Evolutionary conservation across 257 asterid genomes (phyloP).

Genomic region (Solanum appendiculatum): DNA sequence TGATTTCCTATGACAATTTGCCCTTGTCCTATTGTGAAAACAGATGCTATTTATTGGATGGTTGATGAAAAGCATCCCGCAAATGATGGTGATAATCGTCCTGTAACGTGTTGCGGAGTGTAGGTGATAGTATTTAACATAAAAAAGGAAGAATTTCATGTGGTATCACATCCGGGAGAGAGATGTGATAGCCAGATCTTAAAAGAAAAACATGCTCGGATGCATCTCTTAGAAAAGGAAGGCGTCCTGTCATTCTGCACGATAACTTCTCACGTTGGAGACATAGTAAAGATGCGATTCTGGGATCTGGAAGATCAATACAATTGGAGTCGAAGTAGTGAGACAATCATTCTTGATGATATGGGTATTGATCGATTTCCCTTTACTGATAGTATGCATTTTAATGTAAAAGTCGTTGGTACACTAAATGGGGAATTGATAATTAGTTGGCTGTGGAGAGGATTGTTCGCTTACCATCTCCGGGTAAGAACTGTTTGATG

Average conservation of each 20-base stretch:
- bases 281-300: neutral
- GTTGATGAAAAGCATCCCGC: neutral
- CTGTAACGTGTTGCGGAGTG: neutral
- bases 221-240: neutral
- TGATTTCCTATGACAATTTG: neutral
- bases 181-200: neutral
- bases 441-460: neutral
- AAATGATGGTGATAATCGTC: neutral
- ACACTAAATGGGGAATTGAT: neutral
- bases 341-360: neutral
- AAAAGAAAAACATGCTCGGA: neutral
- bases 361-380: neutral
- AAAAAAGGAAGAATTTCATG: neutral
- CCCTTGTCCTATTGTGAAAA: neutral
- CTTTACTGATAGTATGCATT: neutral
- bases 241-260: neutral
- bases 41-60: neutral
- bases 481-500: neutral
- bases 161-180: neutral
- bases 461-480: neutral
- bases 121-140: neutral
- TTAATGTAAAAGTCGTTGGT: too few species aligned
- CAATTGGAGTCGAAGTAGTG: neutral
- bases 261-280: neutral
- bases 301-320: neutral